Percentiles rank a stretch among this genome's conserved stretches.
Evolutionary conservation across 1,284 basidiomycete genomes (phyloP).

Genomic region (Farysia itapuensis): DNA sequence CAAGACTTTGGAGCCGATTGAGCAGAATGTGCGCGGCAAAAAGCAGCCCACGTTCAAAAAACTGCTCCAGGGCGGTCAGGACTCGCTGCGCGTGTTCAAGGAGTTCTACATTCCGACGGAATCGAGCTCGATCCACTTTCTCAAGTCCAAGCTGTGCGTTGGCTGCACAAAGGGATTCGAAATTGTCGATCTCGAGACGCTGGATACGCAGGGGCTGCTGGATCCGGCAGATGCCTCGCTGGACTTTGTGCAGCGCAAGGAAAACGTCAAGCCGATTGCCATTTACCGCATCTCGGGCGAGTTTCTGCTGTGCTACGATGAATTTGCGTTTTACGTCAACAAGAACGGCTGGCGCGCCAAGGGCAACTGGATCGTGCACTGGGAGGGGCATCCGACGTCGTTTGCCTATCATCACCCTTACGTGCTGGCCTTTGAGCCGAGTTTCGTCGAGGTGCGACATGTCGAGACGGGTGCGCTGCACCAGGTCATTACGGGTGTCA

Average conservation of each 20-base stretch:
- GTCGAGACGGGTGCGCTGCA: slow-evolving; percentile 89
- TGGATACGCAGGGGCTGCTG: slow-evolving; percentile 93
- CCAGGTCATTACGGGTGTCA: slow-evolving; percentile 79
- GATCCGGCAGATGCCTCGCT: slow-evolving; percentile 89
- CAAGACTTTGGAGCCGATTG: slow-evolving; percentile 95
- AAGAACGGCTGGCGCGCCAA: slow-evolving; percentile 90
- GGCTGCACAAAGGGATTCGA: slow-evolving; percentile 99
- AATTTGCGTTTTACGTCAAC: slow-evolving; percentile 98
- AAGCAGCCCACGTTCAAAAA: slow-evolving; percentile 86
- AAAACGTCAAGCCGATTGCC: slow-evolving; percentile 87
- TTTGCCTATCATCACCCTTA: slow-evolving; percentile 97
- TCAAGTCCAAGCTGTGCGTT: slow-evolving; percentile 96
- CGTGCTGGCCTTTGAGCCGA: slow-evolving; percentile 93
- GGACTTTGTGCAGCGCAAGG: slow-evolving; percentile 88
- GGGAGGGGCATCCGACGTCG: slow-evolving; percentile 91
- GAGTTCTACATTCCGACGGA: slow-evolving; percentile 98
- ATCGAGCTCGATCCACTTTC: slow-evolving; percentile 92
- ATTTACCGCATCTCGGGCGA: slow-evolving; percentile 97
- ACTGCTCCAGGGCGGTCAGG: slow-evolving; percentile 88
- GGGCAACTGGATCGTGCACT: slow-evolving; percentile 89
- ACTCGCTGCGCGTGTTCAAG: slow-evolving; percentile 89
- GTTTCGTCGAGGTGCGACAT: slow-evolving; percentile 94
- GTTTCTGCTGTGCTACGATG: slow-evolving; percentile 96
- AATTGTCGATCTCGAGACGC: slow-evolving; percentile 94
- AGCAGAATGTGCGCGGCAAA: slow-evolving; percentile 74